phyloP scores from a whole-genome alignment of 2,329 filamentous ascomycete genomes.

The Colletotrichum sp. region DNA sequence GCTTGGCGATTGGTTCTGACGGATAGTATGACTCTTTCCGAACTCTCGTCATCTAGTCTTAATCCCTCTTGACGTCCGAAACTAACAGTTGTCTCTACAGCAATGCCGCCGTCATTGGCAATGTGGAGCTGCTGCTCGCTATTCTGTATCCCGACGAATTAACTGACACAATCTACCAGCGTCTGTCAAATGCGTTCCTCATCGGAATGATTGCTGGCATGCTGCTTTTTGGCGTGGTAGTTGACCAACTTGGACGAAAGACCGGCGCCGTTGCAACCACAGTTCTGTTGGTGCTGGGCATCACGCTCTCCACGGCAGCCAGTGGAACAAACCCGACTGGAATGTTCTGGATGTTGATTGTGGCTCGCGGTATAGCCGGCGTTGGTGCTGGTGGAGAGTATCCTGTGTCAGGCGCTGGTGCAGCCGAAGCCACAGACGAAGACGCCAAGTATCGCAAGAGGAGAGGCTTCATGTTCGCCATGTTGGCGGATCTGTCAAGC shows the following conservation, averaged over 20 bases:
- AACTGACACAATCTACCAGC: constrained; percentile 49
- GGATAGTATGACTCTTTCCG: constrained; percentile 37
- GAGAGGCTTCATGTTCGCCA: constrained; percentile 62
- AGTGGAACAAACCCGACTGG: constrained; percentile 41
- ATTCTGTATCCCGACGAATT: constrained; percentile 47
- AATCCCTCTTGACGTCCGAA: not conserved
- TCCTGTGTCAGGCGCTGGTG: constrained; percentile 53
- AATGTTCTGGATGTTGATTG: constrained; percentile 57
- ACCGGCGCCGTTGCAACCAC: constrained; percentile 54
- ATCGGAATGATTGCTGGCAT: constrained; percentile 63
- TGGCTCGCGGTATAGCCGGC: constrained; percentile 44
- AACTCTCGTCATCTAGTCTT: not conserved
- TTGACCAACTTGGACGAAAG: constrained; percentile 55
- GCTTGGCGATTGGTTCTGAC: constrained; percentile 50
- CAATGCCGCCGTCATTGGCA: constrained; percentile 50
- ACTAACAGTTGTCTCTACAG: constrained; percentile 25
- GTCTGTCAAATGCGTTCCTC: constrained; percentile 60
- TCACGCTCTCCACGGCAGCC: constrained; percentile 50
- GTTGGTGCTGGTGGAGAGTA: constrained; percentile 57
- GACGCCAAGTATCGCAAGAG: constrained; percentile 45
- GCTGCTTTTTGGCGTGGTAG: constrained; percentile 55
- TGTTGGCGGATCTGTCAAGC: constrained; percentile 56
- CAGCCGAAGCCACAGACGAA: constrained; percentile 60
- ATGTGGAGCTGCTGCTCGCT: constrained; percentile 45
- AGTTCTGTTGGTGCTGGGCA: constrained; percentile 49